Conservation (phyloP, 495 filamentous ascomycete genomes). For the Aspergillus conjunctus region DNA sequence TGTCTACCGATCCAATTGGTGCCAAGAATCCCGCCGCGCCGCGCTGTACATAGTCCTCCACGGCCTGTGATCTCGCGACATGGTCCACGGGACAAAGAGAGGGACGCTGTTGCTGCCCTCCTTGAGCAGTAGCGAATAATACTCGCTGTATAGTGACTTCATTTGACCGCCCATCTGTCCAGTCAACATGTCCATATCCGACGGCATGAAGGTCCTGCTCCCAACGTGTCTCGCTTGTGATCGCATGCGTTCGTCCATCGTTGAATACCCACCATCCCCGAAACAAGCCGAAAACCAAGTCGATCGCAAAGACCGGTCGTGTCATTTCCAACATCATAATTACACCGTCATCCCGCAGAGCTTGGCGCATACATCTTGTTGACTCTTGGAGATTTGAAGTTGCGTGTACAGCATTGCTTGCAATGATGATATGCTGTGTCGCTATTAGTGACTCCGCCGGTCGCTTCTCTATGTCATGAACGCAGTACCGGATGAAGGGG, state of each 20-base stretch:
- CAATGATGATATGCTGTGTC: conserved; percentile 49
- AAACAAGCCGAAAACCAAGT: conserved; percentile 53
- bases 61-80: background rate
- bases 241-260: conserved; percentile 51
- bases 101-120: conserved; percentile 25
- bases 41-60: conserved; percentile 33
- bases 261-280: conserved; percentile 59
- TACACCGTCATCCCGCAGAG: conserved; percentile 42
- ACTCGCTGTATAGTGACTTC: conserved; percentile 47
- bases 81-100: conserved; percentile 10
- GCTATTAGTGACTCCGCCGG: conserved; percentile 36
- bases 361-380: conserved; percentile 32
- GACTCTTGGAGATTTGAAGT: conserved; percentile 41
- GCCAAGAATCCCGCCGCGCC: conserved; percentile 26
- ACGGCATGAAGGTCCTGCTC: conserved; percentile 36
- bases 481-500: conserved; percentile 45
- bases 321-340: conserved; percentile 49
- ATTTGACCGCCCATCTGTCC: conserved; percentile 46
- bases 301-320: conserved; percentile 40
- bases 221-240: conserved; percentile 41
- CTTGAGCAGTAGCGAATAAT: conserved; percentile 48
- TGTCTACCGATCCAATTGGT: background rate
- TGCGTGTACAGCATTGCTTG: conserved; percentile 54
- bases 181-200: conserved; percentile 52
- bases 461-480: conserved; percentile 50